Conservation (phyloP, 768 basidiomycete species). For the Candolleomyces eurysporus region DNA sequence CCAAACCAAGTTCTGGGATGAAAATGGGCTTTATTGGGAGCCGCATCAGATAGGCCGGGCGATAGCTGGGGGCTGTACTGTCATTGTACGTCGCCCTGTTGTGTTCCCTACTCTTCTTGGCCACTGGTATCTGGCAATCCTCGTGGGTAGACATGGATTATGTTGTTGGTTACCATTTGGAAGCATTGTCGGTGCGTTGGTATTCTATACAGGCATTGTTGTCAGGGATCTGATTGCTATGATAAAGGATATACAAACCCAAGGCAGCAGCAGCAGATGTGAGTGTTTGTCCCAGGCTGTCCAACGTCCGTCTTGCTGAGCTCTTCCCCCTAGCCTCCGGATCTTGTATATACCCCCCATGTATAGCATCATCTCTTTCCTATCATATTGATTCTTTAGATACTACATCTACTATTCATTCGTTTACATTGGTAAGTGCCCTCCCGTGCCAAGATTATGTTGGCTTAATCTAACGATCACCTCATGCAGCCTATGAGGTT, state of each 20-base stretch:
- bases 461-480: too few relatives aligned
- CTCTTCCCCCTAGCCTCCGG: constrained; percentile 50
- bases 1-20: constrained; percentile 63
- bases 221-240: background rate
- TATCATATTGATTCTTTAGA: constrained; percentile 83
- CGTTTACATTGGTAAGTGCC: constrained; percentile 37
- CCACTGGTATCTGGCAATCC: background rate
- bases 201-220: constrained; percentile 1
- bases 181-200: constrained; percentile 61
- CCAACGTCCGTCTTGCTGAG: background rate
- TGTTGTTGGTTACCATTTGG: constrained; percentile 54
- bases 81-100: constrained; percentile 36
- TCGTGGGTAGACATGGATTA: constrained; percentile 50
- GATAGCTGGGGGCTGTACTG: constrained; percentile 61
- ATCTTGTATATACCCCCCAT: constrained; percentile 83
- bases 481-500: constrained; percentile 63
- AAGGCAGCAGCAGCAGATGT: constrained; percentile 81
- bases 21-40: constrained; percentile 54
- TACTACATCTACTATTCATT: constrained; percentile 59
- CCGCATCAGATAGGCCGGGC: constrained; percentile 71
- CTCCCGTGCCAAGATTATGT: too few relatives aligned
- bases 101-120: background rate
- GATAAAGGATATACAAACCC: constrained; percentile 66
- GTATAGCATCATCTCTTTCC: constrained; percentile 81
- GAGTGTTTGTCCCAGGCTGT: background rate